Conservation (phyloP, 2,329 filamentous ascomycete genomes). For the Coniosporium tulheliwenetii region DNA sequence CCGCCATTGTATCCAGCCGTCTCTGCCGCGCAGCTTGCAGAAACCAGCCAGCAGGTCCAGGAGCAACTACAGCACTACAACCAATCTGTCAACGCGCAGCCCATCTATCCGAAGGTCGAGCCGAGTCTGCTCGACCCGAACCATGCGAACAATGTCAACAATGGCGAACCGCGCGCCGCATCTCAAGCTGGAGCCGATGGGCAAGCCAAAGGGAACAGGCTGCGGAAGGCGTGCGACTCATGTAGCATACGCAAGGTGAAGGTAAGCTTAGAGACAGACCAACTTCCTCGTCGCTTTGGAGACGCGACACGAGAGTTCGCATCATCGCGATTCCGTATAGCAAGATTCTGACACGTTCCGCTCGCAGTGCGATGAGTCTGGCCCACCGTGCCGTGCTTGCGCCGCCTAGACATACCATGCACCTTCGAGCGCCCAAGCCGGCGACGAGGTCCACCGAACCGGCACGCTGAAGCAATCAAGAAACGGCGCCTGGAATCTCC, state of each 20-base stretch:
- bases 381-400: constrained; percentile 52
- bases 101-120: constrained; percentile 17
- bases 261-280: constrained; percentile 8
- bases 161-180: constrained; percentile 15
- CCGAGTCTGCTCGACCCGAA: constrained; percentile 5
- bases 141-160: constrained; percentile 9
- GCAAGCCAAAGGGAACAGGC: constrained; percentile 17
- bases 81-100: constrained; percentile 13
- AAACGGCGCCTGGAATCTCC: constrained; percentile 38
- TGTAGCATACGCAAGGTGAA: constrained; percentile 24
- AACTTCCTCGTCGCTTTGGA: not conserved
- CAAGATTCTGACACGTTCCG: not conserved
- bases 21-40: constrained; percentile 14
- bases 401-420: constrained; percentile 50
- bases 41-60: constrained; percentile 16
- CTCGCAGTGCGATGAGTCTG: constrained; percentile 45
- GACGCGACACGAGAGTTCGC: too few species aligned
- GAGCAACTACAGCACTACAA: constrained; percentile 10
- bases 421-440: constrained; percentile 49
- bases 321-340: too few species aligned
- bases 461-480: constrained; percentile 52
- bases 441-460: constrained; percentile 49
- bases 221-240: constrained; percentile 24
- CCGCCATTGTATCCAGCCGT: constrained; percentile 14
- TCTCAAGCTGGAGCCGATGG: constrained; percentile 12